Base-by-base conservation (phyloP, 441 rosid species). In the Cnidoscolus chayamansa region DNA sequence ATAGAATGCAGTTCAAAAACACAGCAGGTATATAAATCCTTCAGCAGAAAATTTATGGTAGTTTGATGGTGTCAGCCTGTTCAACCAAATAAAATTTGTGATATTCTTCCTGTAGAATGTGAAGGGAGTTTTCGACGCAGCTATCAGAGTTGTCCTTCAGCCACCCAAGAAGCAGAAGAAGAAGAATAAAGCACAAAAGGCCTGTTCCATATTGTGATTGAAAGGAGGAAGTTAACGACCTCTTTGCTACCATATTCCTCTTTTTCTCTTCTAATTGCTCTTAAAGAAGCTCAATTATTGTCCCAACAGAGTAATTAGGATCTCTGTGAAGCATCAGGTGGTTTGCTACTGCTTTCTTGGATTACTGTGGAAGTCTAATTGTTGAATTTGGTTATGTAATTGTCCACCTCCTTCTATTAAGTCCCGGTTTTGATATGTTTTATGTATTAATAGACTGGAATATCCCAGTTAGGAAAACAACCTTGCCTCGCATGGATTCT, bases 1-100 rank as follows among this genome's bases (percentile, higher is more conserved):
- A 84, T 94, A 17, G 99, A 94, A 74, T 92, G 99, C 83, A 94
- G 99, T 73, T 88, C 98, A 56, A 94, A 94, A 83, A 92, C 99
- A 9, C 99, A 92, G 74, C 94, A 90, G 97, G 99, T 92, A 63
- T 66, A 10, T 59, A 3, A 20, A 51, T 45, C 67, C 15, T 72
- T 50, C 4, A 7, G 47, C 25, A 11, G 65, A 40, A 10, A 55
- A 65, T 50, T 10, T 66, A 45, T 65, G 64, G 13, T 17, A 8
- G 1, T 8, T 55, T 37, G 16, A 63, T 62, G 10, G 13, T 7
- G 8, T 8, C 0, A 62, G 30, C 11, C 17, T 37, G 51, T 13
- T 16, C 25, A 53, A 61, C 68, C 54, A 17, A 53, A 66, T 43
- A 43, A 60, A 12, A 19, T 25, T 68, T 0, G 45, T 9, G 51